Base-by-base conservation (phyloP, 73 alveolate species). In the Stentor roeselii region DNA sequence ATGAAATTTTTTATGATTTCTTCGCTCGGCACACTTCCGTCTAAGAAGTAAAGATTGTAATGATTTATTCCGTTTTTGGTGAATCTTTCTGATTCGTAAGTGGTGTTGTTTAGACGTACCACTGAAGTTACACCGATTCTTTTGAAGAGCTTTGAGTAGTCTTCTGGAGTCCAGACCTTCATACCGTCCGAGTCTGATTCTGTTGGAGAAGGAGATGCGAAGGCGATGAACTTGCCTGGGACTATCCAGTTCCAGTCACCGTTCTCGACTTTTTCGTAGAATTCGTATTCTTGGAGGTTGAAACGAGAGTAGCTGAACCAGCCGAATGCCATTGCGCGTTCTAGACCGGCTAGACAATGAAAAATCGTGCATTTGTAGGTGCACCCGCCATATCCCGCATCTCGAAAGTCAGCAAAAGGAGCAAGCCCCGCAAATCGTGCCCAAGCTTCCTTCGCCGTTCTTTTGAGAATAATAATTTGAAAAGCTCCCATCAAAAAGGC, bases 391-490 rank as follows among this genome's bases (percentile, higher is more conserved):
- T 84, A 78, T 36, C 96, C 86, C 21, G 99, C 99, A 85, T 97
- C 99, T 75, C 99, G 67, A 90, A 86, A 97, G 32, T 86, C 94
- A 59, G 76, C 42, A 60, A 92, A 91, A 3, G 95, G 89, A 39
- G 96, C 94, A 38, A 67, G 76, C 15, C 83, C 60, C 27, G 94
- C 93, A 36, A 91, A 87, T 3, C 77, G 82, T 40, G 27, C 21
- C 97, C 98, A 96, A 1, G 98, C 98, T 41, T 93, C 98, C 21
- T 96, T 98, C 31, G 98, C 98, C 30, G 96, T 85, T 74, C 84
- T 89, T 50, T 80, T 85, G 30, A 90, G 67, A 59, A 86, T 83
- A 40, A 96, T 88, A 58, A 95, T 93, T 90, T 94, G 83, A 86
- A 87, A 96, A 39, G 97, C 95, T 3, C 99, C 98, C 95, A 96